Evolutionary conservation across 192 early-diverging fungal species (phyloP).

Genomic region (Glomus cerebriforme): DNA sequence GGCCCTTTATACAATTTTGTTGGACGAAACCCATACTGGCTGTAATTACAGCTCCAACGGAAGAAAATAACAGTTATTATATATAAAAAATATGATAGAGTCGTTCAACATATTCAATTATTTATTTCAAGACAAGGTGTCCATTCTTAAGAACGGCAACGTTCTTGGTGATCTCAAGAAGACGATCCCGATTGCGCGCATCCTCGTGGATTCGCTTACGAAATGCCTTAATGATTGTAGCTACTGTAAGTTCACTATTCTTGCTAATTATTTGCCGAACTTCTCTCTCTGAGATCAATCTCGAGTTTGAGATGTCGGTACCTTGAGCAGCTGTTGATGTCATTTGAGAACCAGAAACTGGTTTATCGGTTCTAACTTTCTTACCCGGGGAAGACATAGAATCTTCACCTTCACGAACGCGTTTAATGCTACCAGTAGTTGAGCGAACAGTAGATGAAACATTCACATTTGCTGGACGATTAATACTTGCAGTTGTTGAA

Average conservation of each 20-base stretch:
- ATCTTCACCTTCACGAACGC: neutral
- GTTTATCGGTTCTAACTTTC: neutral
- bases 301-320: neutral
- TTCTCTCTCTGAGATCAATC: neutral
- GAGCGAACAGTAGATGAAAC: neutral
- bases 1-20: too few relatives aligned
- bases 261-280: neutral
- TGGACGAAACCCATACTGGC: too few relatives aligned
- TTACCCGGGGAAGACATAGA: neutral
- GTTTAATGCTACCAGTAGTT: neutral
- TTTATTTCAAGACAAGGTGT: neutral
- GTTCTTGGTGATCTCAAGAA: conserved; percentile 1
- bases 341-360: neutral
- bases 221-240: neutral
- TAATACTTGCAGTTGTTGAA: neutral
- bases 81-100: too few relatives aligned
- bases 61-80: too few relatives aligned
- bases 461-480: neutral
- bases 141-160: neutral
- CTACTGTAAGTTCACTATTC: neutral
- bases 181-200: neutral
- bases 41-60: too few relatives aligned
- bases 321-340: neutral
- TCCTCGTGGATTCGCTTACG: neutral
- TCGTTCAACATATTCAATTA: too few relatives aligned